These are phyloP conservation scores for Coemansia erecta DNA, from an alignment of 192 early-diverging fungal species.

Conservation along the genomic window DNA sequence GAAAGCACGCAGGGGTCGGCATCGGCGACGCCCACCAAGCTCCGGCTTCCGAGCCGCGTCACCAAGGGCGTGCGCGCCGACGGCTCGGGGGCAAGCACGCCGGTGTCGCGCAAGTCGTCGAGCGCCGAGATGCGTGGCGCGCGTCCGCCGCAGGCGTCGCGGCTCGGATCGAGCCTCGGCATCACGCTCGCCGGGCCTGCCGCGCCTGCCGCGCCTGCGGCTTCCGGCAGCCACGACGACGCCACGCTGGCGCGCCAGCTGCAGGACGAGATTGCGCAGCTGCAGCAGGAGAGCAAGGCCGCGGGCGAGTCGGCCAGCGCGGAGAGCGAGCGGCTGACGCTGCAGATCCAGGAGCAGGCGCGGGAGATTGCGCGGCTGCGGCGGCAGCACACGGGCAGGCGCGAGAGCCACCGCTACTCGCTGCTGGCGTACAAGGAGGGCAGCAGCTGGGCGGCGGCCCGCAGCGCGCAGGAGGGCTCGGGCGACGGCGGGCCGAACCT, in stretches of 20 bases:
- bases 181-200: background rate
- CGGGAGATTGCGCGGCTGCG: slow-evolving; percentile 42
- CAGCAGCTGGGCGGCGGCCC: slow-evolving; percentile 31
- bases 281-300: slow-evolving; percentile 20
- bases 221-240: slow-evolving; percentile 2
- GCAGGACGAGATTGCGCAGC: slow-evolving; percentile 27
- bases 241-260: slow-evolving; percentile 5
- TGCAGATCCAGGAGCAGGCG: slow-evolving; percentile 48
- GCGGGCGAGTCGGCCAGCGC: slow-evolving; percentile 11
- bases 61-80: slow-evolving; percentile 14
- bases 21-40: slow-evolving; percentile 27
- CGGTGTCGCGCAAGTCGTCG: slow-evolving; percentile 18
- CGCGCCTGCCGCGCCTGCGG: background rate
- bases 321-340: slow-evolving; percentile 29
- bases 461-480: slow-evolving; percentile 1
- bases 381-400: slow-evolving; percentile 31
- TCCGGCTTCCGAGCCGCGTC: slow-evolving; percentile 37
- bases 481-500: slow-evolving; percentile 20
- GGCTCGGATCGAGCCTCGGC: slow-evolving; percentile 14
- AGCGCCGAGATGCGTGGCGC: slow-evolving; percentile 6
- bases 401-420: slow-evolving; percentile 38
- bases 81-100: slow-evolving; percentile 3
- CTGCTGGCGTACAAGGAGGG: slow-evolving; percentile 35
- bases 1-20: slow-evolving; percentile 1
- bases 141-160: slow-evolving; percentile 8